These are phyloP conservation scores for Coprinopsis marcescibilis DNA, from an alignment of 768 basidiomycete genomes.

Conservation along the genomic window DNA sequence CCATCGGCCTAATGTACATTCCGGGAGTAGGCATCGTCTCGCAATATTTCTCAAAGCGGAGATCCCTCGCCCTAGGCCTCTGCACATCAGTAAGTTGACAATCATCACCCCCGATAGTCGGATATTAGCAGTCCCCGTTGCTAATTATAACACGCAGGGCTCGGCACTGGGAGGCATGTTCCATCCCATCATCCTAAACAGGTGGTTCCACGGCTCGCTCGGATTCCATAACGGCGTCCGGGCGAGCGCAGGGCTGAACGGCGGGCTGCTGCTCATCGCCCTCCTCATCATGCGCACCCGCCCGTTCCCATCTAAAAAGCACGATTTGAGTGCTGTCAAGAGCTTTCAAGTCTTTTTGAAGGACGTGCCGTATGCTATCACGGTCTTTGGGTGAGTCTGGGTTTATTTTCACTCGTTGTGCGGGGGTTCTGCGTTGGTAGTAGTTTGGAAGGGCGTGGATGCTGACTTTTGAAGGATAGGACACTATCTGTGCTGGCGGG, in stretches of 20 bases:
- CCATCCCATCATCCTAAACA: conserved; percentile 61
- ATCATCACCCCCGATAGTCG: background rate
- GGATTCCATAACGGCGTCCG: conserved; percentile 53
- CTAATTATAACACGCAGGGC: conserved; percentile 23
- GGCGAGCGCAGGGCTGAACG: conserved; percentile 39
- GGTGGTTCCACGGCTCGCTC: conserved; percentile 36
- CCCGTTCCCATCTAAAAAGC: conserved; percentile 30
- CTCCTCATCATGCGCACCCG: conserved; percentile 37
- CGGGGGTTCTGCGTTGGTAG: background rate
- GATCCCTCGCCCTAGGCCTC: conserved; percentile 30
- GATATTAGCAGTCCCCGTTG: background rate
- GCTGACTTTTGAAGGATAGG: conserved; percentile 16
- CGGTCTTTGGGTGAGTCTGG: conserved; percentile 31
- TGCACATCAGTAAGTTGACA: conserved; percentile 27
- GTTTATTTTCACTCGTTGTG: background rate
- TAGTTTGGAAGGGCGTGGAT: background rate
- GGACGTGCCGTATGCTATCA: conserved; percentile 40
- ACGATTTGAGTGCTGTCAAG: conserved; percentile 21
- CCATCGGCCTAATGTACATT: conserved; percentile 44
- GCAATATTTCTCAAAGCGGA: conserved; percentile 31
- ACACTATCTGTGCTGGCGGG: conserved; percentile 30
- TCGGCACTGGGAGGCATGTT: conserved; percentile 56
- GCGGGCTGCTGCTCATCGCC: conserved; percentile 31
- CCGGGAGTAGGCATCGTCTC: conserved; percentile 36
- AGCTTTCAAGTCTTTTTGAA: conserved; percentile 30